Percentiles rank a stretch among this genome's conserved stretches.
These are phyloP conservation scores for Argentina anserina DNA, from an alignment of 306 rosid genomes.

Conservation along the genomic window DNA sequence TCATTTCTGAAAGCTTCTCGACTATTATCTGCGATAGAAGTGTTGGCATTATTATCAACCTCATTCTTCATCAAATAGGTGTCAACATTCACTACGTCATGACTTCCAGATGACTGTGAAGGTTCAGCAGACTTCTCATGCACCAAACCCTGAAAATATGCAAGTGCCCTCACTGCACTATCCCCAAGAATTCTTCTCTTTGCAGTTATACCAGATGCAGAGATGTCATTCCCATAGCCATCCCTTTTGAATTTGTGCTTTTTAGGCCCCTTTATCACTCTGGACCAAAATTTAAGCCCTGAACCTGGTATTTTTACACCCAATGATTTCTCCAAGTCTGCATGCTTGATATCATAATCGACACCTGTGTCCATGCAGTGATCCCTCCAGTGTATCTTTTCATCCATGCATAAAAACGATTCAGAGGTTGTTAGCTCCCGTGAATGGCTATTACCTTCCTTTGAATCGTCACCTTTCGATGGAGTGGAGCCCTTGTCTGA, in stretches of 20 bases:
- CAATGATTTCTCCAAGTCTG: conserved; percentile 76
- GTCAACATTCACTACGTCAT: conserved; percentile 35
- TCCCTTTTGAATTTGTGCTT: conserved; percentile 55
- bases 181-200: conserved; percentile 66
- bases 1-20: conserved; percentile 23
- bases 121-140: conserved; percentile 40
- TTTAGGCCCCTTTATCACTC: conserved; percentile 44
- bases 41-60: conserved; percentile 34
- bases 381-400: conserved; percentile 55
- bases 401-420: conserved; percentile 55
- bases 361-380: conserved; percentile 73
- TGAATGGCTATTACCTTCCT: conserved; percentile 35
- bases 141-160: conserved; percentile 52
- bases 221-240: conserved; percentile 50
- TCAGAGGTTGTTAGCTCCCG: conserved; percentile 27
- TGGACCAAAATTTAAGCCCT: conserved; percentile 65
- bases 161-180: conserved; percentile 63
- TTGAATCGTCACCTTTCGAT: conserved; percentile 33
- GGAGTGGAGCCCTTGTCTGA: conserved; percentile 42
- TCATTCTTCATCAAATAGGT: conserved; percentile 37
- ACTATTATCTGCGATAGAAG: conserved; percentile 18
- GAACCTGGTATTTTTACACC: conserved; percentile 58
- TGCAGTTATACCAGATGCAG: conserved; percentile 39
- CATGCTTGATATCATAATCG: conserved; percentile 78
- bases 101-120: conserved; percentile 31